These are phyloP conservation scores for Westerdykella sp. DNA, from an alignment of 2,329 filamentous ascomycete genomes.

Conservation along the genomic window DNA sequence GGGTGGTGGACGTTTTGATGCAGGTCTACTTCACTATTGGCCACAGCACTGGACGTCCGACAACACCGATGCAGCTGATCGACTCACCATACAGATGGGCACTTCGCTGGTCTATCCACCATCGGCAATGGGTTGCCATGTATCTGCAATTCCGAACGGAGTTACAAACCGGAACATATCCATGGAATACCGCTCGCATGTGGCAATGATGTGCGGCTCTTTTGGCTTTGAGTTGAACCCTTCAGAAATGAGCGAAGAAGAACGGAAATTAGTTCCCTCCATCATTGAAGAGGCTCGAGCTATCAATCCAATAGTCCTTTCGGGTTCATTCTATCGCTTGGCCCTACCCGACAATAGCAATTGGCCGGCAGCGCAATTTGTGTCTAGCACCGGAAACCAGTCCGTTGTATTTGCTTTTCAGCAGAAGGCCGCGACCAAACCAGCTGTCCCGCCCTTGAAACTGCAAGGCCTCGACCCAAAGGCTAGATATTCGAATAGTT, in stretches of 20 bases:
- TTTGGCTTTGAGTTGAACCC: slow-evolving; percentile 62
- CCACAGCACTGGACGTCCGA: slow-evolving; percentile 62
- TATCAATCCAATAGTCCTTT: slow-evolving; percentile 55
- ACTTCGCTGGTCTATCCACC: slow-evolving; percentile 58
- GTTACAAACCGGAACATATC: slow-evolving; percentile 51
- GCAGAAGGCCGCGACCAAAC: slow-evolving; percentile 48
- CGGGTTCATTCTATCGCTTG: slow-evolving; percentile 55
- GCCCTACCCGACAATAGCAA: slow-evolving; percentile 53
- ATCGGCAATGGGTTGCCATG: slow-evolving; percentile 60
- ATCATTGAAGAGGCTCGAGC: slow-evolving; percentile 51
- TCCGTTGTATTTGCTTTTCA: slow-evolving; percentile 58
- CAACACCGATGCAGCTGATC: slow-evolving; percentile 57
- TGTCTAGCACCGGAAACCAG: slow-evolving; percentile 46
- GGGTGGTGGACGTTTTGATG: slow-evolving; percentile 59
- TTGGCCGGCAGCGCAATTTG: slow-evolving; percentile 57
- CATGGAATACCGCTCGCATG: slow-evolving; percentile 56
- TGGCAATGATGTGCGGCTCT: slow-evolving; percentile 63
- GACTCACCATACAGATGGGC: slow-evolving; percentile 58
- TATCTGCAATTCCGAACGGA: slow-evolving; percentile 56
- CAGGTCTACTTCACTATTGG: slow-evolving; percentile 59
- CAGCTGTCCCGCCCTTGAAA: slow-evolving; percentile 48
- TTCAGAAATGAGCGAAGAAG: slow-evolving; percentile 44
- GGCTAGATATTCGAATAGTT: slow-evolving; percentile 48
- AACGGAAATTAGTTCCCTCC: slow-evolving; percentile 49
- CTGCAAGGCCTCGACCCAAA: slow-evolving; percentile 52